phyloP scores from a whole-genome alignment of 495 filamentous ascomycete genomes.

The Trichodelitschia bisporula region DNA sequence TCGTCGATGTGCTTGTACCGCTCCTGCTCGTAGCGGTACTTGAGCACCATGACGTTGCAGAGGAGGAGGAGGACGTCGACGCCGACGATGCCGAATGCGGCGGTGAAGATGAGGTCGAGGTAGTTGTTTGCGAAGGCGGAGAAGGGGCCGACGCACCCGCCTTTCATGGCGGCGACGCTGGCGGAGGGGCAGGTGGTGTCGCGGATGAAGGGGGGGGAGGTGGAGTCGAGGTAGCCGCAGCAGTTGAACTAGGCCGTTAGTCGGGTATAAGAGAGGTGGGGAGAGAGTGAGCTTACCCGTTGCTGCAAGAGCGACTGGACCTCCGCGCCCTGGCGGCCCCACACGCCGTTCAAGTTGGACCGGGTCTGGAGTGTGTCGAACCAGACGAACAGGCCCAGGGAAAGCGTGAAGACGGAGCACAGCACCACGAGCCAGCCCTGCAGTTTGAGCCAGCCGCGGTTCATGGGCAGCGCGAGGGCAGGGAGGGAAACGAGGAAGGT shows the following conservation, averaged over 20 bases:
- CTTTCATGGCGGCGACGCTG: conserved; percentile 35
- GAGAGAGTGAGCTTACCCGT: conserved; percentile 21
- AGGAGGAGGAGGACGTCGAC: conserved; percentile 37
- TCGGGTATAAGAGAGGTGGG: background rate
- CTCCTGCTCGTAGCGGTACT: conserved; percentile 44
- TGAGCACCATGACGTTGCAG: conserved; percentile 40
- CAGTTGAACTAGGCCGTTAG: conserved; percentile 31
- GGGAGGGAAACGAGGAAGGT: conserved; percentile 20
- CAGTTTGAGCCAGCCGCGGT: conserved; percentile 19
- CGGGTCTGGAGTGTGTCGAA: conserved; percentile 39
- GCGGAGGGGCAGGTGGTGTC: conserved; percentile 35
- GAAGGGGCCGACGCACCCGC: conserved; percentile 38
- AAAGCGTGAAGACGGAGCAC: conserved; percentile 35
- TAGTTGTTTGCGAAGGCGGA: conserved; percentile 37
- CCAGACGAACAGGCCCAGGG: conserved; percentile 43
- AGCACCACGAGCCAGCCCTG: conserved; percentile 32
- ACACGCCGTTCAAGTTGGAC: conserved; percentile 27
- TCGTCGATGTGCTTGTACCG: conserved; percentile 48
- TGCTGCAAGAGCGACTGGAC: conserved; percentile 40
- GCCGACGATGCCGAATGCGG: conserved; percentile 48
- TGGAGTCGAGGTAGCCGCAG: conserved; percentile 48
- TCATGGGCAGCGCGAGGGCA: conserved; percentile 14
- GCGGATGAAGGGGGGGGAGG: conserved; percentile 34
- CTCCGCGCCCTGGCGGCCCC: conserved; percentile 22
- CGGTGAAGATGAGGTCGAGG: conserved; percentile 48